Conservation (phyloP, 345 rosid genomes). For the Eucalyptus curtisii region DNA sequence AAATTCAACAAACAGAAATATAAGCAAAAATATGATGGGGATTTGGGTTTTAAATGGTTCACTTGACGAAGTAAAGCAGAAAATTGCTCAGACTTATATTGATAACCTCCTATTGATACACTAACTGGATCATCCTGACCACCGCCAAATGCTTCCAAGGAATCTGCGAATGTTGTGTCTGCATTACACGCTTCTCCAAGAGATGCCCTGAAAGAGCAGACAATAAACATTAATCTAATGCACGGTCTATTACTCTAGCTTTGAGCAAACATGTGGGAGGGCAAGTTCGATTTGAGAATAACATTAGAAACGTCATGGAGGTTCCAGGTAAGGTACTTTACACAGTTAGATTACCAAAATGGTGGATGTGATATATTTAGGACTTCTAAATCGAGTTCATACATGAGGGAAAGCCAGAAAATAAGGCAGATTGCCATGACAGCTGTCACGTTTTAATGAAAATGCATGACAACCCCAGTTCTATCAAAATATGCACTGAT, state of each 20-base stretch:
- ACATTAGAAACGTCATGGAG: not conserved
- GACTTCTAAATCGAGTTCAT: not conserved
- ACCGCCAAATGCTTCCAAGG: conserved; percentile 79
- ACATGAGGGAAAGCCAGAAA: not conserved
- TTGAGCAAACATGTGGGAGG: not conserved
- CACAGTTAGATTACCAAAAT: not conserved
- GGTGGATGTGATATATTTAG: not conserved
- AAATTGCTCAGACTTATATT: not conserved
- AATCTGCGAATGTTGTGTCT: conserved; percentile 51
- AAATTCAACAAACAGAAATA: not conserved
- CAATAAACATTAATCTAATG: not conserved
- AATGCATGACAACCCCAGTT: not conserved
- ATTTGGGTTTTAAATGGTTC: not conserved
- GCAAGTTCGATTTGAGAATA: not conserved
- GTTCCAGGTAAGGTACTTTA: not conserved
- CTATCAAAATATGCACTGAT: not conserved
- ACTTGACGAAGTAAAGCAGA: not conserved
- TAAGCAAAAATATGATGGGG: not conserved
- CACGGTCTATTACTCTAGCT: not conserved
- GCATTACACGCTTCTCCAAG: conserved; percentile 68
- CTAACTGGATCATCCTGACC: conserved; percentile 83
- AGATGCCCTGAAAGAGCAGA: conserved; percentile 32
- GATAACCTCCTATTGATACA: conserved; percentile 75
- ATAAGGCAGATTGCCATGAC: not conserved
- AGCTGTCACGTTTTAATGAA: not conserved